Base-by-base conservation (phyloP, 805 yeast genomes). In the Suhomyces sp. region DNA sequence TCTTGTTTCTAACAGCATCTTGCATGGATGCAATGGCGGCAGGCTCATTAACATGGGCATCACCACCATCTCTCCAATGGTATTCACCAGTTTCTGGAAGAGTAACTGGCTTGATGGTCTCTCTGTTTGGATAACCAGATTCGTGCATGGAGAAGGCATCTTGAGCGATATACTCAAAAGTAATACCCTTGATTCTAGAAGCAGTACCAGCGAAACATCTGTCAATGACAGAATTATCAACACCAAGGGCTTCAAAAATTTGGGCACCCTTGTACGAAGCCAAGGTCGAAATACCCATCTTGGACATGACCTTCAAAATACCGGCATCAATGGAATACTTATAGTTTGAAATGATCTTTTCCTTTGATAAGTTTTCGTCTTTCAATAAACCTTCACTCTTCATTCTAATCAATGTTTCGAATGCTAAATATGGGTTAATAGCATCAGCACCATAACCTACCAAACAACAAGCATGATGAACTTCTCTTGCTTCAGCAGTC, bases 211-310 rank as follows among this genome's bases (percentile, higher is more conserved):
- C 86, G 63, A 91, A 91, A 68, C 98, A 93, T 50, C 88, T 74
- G 71, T 91, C 97, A 47, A 91, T 85, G 33, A 91, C 97, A 7
- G 95, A 81, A 66, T 90, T 88, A 60, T 93, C 97, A 43, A 91
- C 81, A 63, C 98, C 98, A 43, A 91, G 71, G 32, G 96, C 96
- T 66, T 91, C 98, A 60, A 93, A 91, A 56, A 91, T 93, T 70
- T 91, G 98, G 19, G 98, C 98, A 64, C 98, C 98, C 68, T 91
- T 91, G 68, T 91, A 91, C n/a, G 96, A 87, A 9, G 97, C 96
- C 59, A 91, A 72, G 19, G 98, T 93, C 20, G 98, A 90, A 51
- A 91, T 93, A 73, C 98, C 98, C 98, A 91, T 93, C 74, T 93
- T 91, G 23, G 97, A 88, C 98, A 91, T 91, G 41, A 93, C 97